These are phyloP conservation scores for Limtongozyma cylindracea DNA, from an alignment of 805 yeast species.

Conservation along the genomic window DNA sequence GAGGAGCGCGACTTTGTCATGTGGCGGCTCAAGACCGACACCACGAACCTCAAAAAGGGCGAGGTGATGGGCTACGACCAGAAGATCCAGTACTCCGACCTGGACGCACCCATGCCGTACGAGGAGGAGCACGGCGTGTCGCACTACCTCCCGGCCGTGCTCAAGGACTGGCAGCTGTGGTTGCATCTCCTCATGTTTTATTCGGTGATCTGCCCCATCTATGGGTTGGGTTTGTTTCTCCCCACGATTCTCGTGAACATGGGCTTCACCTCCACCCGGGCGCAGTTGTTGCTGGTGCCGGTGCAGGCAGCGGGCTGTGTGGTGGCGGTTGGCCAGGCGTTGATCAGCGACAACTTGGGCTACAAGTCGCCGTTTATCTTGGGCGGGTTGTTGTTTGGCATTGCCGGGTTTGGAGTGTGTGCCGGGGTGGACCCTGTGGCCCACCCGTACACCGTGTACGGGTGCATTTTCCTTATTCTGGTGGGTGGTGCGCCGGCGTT, in stretches of 20 bases:
- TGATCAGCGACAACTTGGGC: slow-evolving; percentile 6
- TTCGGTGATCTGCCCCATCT: slow-evolving; percentile 9
- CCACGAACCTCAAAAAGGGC: slow-evolving; percentile 1
- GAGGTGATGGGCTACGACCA: too few species aligned
- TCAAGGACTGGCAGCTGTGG: slow-evolving; percentile 8
- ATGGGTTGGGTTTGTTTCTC: slow-evolving; percentile 14
- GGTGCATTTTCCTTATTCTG: slow-evolving; percentile 8
- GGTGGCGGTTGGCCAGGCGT: slow-evolving; percentile 8
- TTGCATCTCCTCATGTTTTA: slow-evolving; percentile 6
- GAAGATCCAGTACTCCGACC: too few species aligned
- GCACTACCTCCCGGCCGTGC: slow-evolving; percentile 4
- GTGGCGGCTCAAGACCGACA: slow-evolving; percentile 16
- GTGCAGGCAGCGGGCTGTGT: slow-evolving; percentile 11
- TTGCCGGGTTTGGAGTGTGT: slow-evolving; percentile 9
- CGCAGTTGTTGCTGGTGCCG: slow-evolving; percentile 19
- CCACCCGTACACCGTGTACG: slow-evolving; percentile 7
- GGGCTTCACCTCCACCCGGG: slow-evolving; percentile 14
- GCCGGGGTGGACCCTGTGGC: slow-evolving; percentile 5
- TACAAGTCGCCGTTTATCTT: slow-evolving; percentile 8
- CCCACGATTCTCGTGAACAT: slow-evolving; percentile 17
- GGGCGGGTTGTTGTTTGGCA: slow-evolving; percentile 5
- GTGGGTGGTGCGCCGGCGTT: slow-evolving; percentile 7
- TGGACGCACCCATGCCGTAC: too few species aligned
- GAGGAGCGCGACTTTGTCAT: slow-evolving; percentile 14
- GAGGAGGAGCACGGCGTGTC: not conserved